Conservation (phyloP, 225 moss, liverwort and hornwort species). For the Polytrichum commune region DNA sequence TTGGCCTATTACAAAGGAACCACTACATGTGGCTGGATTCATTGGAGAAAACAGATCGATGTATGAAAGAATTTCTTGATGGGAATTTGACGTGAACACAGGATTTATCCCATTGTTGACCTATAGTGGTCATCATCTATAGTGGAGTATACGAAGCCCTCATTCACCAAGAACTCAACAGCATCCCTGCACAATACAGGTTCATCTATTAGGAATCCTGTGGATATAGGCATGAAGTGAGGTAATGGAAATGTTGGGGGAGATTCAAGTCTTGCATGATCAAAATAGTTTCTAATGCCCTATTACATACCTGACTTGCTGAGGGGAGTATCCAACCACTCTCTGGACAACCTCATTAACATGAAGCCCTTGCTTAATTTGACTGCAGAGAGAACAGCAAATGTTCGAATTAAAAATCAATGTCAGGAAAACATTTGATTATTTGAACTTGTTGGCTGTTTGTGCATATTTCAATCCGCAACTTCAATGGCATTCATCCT, state of each 20-base stretch:
- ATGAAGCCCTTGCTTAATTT: constrained; percentile 76
- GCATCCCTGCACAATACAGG: constrained; percentile 62
- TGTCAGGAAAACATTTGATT: not conserved
- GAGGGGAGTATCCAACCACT: constrained; percentile 63
- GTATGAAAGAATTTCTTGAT: no score
- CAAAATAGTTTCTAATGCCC: no score
- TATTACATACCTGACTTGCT: constrained; percentile 67
- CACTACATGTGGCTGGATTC: no score
- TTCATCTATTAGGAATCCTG: no score
- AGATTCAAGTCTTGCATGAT: no score
- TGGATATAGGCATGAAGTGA: no score
- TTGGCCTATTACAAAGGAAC: no score
- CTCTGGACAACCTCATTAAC: constrained; percentile 64
- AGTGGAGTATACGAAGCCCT: constrained; percentile 91
- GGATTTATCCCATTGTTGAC: constrained; percentile 52
- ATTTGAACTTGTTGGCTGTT: not conserved
- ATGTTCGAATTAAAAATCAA: not conserved
- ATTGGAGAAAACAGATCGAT: no score
- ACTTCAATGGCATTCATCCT: not conserved
- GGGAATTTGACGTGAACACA: not conserved
- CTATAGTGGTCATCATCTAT: constrained; percentile 95
- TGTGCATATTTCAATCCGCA: not conserved
- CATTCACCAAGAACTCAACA: constrained; percentile 82
- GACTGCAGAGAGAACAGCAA: constrained; percentile 41
- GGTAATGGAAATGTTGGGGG: no score